Conservation (phyloP, 495 filamentous ascomycete species). For the Hypoxylon subgilvum region DNA sequence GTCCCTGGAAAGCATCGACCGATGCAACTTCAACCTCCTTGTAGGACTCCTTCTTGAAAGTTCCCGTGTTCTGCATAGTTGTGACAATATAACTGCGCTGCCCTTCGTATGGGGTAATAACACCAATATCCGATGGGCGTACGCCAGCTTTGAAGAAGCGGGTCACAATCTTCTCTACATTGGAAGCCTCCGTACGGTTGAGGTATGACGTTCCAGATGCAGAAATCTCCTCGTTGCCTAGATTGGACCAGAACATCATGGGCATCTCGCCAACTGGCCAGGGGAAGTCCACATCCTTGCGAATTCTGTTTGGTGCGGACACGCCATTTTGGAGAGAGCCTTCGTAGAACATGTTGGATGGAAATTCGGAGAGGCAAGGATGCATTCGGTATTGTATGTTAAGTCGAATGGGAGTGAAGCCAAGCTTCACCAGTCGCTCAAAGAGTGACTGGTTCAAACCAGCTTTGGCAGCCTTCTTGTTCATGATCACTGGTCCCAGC, state of each 20-base stretch:
- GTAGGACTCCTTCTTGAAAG: constrained; percentile 97
- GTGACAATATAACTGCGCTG: constrained; percentile 98
- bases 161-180: constrained; percentile 97
- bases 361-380: constrained; percentile 95
- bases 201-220: constrained; percentile 97
- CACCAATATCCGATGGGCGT: constrained; percentile 87
- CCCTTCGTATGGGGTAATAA: constrained; percentile 98
- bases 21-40: constrained; percentile 99
- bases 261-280: constrained; percentile 94
- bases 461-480: constrained; percentile 98
- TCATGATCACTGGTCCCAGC: constrained; percentile 99
- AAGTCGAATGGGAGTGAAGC: constrained; percentile 88
- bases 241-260: constrained; percentile 99
- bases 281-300: constrained; percentile 95
- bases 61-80: constrained; percentile 96
- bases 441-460: constrained; percentile 97
- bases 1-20: constrained; percentile 97
- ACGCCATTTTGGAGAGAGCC: constrained; percentile 97
- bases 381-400: constrained; percentile 99
- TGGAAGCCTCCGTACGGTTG: constrained; percentile 94
- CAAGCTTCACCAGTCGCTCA: constrained; percentile 91
- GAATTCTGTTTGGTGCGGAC: constrained; percentile 83
- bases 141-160: constrained; percentile 99
- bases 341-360: constrained; percentile 99
- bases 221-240: constrained; percentile 97